Evolutionary conservation across 768 basidiomycete species (phyloP).

Genomic region (Phylloporus scabripes): DNA sequence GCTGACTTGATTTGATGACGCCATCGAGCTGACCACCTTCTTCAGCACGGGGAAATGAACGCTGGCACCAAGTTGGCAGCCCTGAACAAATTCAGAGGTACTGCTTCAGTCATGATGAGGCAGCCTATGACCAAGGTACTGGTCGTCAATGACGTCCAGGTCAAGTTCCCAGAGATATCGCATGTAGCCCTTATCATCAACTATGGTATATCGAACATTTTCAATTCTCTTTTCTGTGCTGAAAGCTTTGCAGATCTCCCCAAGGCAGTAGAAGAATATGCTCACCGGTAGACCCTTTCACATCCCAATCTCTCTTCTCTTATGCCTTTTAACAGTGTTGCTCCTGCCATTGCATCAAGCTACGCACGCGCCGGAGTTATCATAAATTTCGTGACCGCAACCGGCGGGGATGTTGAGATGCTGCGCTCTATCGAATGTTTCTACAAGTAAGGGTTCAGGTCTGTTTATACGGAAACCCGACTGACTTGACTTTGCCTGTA

Average conservation of each 20-base stretch:
- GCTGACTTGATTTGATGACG: slow-evolving; percentile 26
- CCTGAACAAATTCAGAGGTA: slow-evolving; percentile 75
- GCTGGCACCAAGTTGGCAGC: slow-evolving; percentile 74
- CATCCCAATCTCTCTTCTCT: neutral
- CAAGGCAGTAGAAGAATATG: slow-evolving; percentile 95
- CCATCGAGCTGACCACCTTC: slow-evolving; percentile 11
- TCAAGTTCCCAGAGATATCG: slow-evolving; percentile 84
- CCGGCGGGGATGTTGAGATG: slow-evolving; percentile 98
- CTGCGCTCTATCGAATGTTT: slow-evolving; percentile 97
- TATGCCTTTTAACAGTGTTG: slow-evolving; percentile 47
- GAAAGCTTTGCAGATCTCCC: slow-evolving; percentile 59
- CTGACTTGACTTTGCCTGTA: slow-evolving; percentile 27
- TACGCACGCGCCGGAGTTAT: slow-evolving; percentile 87
- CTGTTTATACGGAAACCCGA: neutral
- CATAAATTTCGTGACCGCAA: slow-evolving; percentile 95
- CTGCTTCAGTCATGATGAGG: slow-evolving; percentile 51
- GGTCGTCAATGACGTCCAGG: slow-evolving; percentile 89
- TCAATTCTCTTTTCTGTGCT: slow-evolving; percentile 5
- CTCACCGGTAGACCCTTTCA: slow-evolving; percentile 64
- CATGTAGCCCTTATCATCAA: slow-evolving; percentile 94
- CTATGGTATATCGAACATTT: slow-evolving; percentile 54
- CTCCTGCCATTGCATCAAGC: slow-evolving; percentile 78
- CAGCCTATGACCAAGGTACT: slow-evolving; percentile 69
- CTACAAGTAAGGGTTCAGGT: slow-evolving; percentile 65
- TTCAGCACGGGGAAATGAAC: slow-evolving; percentile 90